phyloP scores from a whole-genome alignment of 441 rosid genomes.

The Jatropha multifida region DNA sequence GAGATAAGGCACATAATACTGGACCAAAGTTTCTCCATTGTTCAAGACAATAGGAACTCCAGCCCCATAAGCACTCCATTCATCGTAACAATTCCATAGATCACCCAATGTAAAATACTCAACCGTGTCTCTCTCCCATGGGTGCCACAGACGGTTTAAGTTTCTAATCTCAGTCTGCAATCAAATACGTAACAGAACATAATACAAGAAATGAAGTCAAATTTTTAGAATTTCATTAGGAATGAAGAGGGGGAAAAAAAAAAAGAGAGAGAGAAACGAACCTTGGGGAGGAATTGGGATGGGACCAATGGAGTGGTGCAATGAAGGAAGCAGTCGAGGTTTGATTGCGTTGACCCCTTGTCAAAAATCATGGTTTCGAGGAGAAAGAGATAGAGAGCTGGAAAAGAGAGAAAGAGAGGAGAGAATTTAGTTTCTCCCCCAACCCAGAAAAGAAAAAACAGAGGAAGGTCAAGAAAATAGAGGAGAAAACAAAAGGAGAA shows the following conservation, averaged over 20 bases:
- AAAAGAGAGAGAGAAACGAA: constrained; percentile 25
- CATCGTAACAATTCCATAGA: constrained; percentile 86
- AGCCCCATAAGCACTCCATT: constrained; percentile 99
- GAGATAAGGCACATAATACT: constrained; percentile 93
- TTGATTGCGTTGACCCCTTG: constrained; percentile 65
- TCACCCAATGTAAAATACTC: constrained; percentile 79
- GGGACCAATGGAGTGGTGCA: constrained; percentile 76
- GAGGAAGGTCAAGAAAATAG: constrained; percentile 9
- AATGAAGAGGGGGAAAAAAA: constrained; percentile 14
- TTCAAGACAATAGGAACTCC: constrained; percentile 71
- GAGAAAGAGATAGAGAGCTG: not conserved
- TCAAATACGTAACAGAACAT: not conserved
- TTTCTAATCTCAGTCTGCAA: constrained; percentile 75
- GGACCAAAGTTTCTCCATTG: constrained; percentile 74
- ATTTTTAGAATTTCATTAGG: not conserved
- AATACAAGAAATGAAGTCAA: not conserved
- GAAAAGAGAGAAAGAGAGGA: constrained; percentile 18
- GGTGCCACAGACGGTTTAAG: constrained; percentile 84
- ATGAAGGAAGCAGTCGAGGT: constrained; percentile 82
- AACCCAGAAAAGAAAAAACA: constrained; percentile 17
- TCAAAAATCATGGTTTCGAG: constrained; percentile 54
- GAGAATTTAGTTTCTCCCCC: constrained; percentile 12
- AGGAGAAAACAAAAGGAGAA: constrained; percentile 12
- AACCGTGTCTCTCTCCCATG: constrained; percentile 81
- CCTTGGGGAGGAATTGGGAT: constrained; percentile 87